A percentile compares a stretch with the other conserved stretches of the same genome.
Evolutionary conservation across 73 alveolate species (phyloP).

Genomic region (Stentor coeruleus): DNA sequence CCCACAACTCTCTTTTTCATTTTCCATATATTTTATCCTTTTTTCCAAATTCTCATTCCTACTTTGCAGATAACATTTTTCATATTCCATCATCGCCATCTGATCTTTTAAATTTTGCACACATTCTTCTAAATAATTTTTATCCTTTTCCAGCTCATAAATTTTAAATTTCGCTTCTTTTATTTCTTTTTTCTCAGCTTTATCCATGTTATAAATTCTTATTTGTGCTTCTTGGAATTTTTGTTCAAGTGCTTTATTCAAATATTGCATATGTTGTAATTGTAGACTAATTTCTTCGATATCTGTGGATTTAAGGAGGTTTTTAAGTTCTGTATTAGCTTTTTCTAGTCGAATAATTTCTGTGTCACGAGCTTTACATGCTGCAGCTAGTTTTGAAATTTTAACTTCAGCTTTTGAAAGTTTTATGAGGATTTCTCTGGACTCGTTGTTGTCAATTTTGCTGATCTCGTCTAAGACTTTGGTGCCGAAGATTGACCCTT

Average conservation of each 20-base stretch:
- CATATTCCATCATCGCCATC: not conserved
- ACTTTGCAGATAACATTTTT: not conserved
- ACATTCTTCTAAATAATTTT: not conserved
- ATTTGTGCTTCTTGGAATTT: slow-evolving; percentile 23
- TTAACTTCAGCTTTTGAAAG: slow-evolving; percentile 7
- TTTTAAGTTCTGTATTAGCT: not conserved
- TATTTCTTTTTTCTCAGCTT: not conserved
- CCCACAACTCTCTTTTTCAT: not conserved
- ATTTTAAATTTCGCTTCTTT: not conserved
- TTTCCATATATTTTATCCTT: not conserved
- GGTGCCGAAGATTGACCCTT: not conserved
- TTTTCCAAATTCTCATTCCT: not conserved
- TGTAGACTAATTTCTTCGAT: not conserved
- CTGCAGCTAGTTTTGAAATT: not conserved
- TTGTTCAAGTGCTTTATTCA: not conserved
- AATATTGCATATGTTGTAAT: slow-evolving; percentile 7
- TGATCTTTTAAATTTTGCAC: not conserved
- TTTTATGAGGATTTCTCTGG: not conserved
- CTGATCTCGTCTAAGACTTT: not conserved
- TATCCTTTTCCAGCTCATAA: not conserved
- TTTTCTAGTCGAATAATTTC: not conserved
- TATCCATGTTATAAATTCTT: not conserved
- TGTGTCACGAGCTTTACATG: not conserved
- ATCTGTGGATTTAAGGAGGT: not conserved
- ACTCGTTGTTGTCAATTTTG: not conserved